A percentile compares a stretch with the other conserved stretches of the same genome.
Evolutionary conservation across 768 basidiomycete genomes (phyloP).

Genomic region (Omphalotus guepiniiformis): DNA sequence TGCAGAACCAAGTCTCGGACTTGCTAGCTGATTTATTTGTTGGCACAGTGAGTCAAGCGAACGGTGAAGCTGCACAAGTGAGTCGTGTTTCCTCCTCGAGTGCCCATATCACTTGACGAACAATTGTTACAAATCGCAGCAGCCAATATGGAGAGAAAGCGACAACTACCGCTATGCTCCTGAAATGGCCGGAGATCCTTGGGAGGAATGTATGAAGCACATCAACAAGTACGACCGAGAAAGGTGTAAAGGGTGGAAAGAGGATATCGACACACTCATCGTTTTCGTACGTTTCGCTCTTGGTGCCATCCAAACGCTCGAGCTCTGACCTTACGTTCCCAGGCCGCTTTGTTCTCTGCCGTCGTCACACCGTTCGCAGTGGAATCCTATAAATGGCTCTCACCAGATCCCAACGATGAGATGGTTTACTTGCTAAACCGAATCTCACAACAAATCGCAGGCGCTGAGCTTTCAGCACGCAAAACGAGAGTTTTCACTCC

Average conservation of each 20-base stretch:
- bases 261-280: constrained; percentile 27
- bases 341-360: constrained; percentile 21
- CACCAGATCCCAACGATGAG: constrained; percentile 2
- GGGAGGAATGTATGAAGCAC: constrained; percentile 19
- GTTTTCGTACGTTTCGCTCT: constrained; percentile 22
- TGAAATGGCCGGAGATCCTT: constrained; percentile 5
- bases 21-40: too few species aligned
- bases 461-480: background rate
- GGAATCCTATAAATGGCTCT: constrained; percentile 14
- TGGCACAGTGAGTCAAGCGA: too few species aligned
- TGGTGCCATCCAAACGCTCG: background rate
- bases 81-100: too few species aligned
- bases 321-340: background rate
- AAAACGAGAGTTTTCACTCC: background rate
- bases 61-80: too few species aligned
- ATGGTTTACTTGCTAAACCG: background rate
- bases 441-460: background rate
- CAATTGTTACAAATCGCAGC: too few species aligned
- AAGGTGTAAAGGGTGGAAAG: constrained; percentile 26
- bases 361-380: constrained; percentile 18
- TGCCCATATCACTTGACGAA: too few species aligned
- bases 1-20: too few species aligned
- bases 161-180: background rate
- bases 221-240: constrained; percentile 24
- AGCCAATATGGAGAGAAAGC: background rate